Conservation (phyloP, 495 filamentous ascomycete genomes). For the Xylaria curta region DNA sequence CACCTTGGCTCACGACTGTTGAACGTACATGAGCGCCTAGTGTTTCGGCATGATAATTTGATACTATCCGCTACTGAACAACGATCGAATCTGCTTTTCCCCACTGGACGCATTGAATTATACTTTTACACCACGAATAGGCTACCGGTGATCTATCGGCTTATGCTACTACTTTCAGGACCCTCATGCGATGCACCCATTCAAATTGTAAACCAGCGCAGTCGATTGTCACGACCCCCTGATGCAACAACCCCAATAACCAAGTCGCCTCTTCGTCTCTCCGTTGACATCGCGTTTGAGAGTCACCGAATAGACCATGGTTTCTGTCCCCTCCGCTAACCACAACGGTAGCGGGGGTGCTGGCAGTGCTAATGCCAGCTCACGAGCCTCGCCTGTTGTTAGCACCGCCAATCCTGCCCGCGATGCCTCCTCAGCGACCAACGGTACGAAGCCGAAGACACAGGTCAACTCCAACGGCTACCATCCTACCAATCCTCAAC, state of each 20-base stretch:
- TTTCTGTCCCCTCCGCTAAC: slow-evolving; percentile 48
- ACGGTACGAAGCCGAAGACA: slow-evolving; percentile 49
- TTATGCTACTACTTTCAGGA: slow-evolving; percentile 21
- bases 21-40: not conserved
- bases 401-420: slow-evolving; percentile 37
- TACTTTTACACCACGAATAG: not conserved
- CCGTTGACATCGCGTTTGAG: slow-evolving; percentile 6
- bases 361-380: slow-evolving; percentile 48
- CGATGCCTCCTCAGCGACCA: slow-evolving; percentile 42
- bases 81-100: not conserved
- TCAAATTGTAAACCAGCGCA: slow-evolving; percentile 33
- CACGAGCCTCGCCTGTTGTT: slow-evolving; percentile 57
- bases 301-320: slow-evolving; percentile 42
- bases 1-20: not conserved
- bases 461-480: slow-evolving; percentile 59
- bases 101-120: not conserved
- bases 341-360: slow-evolving; percentile 42
- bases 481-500: slow-evolving; percentile 55
- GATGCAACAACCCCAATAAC: slow-evolving; percentile 13
- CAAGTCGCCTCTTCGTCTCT: slow-evolving; percentile 11
- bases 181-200: slow-evolving; percentile 40
- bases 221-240: slow-evolving; percentile 32
- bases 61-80: not conserved
- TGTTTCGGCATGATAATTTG: not conserved
- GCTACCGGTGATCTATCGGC: slow-evolving; percentile 11